Conservation (phyloP, 2,329 filamentous ascomycete species). For the Tolypocladium paradoxum region DNA sequence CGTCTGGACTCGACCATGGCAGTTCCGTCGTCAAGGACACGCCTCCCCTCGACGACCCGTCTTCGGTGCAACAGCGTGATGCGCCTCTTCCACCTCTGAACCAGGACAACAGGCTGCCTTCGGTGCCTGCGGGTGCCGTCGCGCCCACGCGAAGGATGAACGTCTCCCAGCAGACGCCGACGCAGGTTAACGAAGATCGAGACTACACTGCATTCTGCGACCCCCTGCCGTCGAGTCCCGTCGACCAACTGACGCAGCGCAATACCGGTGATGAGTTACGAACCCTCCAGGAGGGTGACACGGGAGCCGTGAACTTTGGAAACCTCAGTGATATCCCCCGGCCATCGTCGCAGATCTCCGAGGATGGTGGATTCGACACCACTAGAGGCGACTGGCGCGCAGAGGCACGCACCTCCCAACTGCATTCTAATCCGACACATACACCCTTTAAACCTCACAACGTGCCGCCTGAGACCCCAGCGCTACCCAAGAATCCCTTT, state of each 20-base stretch:
- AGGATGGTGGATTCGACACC: conserved; percentile 28
- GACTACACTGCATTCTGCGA: conserved; percentile 39
- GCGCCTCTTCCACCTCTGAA: neutral
- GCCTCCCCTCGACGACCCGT: neutral
- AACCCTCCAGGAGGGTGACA: conserved; percentile 35
- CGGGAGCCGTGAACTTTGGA: conserved; percentile 37
- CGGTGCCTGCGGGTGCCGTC: neutral
- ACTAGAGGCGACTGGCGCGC: conserved; percentile 28
- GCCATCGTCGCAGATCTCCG: conserved; percentile 30
- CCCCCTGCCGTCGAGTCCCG: conserved; percentile 16
- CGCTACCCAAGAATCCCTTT: conserved; percentile 37
- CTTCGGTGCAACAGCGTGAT: neutral
- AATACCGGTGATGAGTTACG: conserved; percentile 18
- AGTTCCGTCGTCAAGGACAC: neutral
- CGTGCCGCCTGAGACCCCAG: conserved; percentile 37
- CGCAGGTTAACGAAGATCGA: conserved; percentile 44
- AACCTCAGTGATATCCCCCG: conserved; percentile 22
- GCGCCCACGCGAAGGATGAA: conserved; percentile 21
- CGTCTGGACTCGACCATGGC: neutral
- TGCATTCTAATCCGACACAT: conserved; percentile 14
- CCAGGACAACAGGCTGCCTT: neutral
- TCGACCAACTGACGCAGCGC: conserved; percentile 14
- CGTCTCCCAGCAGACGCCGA: conserved; percentile 41
- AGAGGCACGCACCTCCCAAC: conserved; percentile 21
- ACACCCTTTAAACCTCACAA: conserved; percentile 20